Conservation (phyloP, 2,329 filamentous ascomycete genomes). For the Fusarium torreyae region DNA sequence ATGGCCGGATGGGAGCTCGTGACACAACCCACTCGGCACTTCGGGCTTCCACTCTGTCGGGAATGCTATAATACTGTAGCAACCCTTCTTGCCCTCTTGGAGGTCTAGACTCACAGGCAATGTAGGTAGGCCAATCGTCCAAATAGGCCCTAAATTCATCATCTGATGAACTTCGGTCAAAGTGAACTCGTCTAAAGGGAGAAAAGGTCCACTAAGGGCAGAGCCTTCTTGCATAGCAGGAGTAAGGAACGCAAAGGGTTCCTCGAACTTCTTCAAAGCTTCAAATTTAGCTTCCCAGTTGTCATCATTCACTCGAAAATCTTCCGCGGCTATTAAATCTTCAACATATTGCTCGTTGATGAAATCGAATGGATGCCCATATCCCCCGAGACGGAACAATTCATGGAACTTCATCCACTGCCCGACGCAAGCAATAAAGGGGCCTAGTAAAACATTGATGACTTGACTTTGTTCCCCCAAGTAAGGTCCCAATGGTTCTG, state of each 20-base stretch:
- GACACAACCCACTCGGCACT: too few species aligned
- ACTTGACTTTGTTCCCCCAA: background rate
- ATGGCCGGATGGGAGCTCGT: too few species aligned
- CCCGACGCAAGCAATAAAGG: constrained; percentile 15
- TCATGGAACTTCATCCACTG: constrained; percentile 15
- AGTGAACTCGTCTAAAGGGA: background rate
- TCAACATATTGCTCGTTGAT: background rate
- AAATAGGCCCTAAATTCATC: too few species aligned
- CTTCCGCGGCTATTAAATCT: background rate
- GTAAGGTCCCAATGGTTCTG: background rate
- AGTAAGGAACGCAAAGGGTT: background rate
- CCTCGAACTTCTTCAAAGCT: background rate
- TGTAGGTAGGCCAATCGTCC: too few species aligned
- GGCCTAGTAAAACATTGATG: background rate
- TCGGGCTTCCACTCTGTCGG: too few species aligned
- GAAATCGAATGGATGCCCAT: constrained; percentile 5
- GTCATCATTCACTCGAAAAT: background rate
- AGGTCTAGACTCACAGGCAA: too few species aligned
- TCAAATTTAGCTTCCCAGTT: background rate
- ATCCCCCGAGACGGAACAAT: constrained; percentile 2
- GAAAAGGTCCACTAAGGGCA: background rate
- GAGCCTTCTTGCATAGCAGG: constrained; percentile 18
- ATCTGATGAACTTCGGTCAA: background rate
- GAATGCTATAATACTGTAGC: too few species aligned
- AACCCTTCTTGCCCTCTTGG: too few species aligned